Evolutionary conservation across 164 flowering plant genomes (phyloP).

Genomic region (Piper longum): DNA sequence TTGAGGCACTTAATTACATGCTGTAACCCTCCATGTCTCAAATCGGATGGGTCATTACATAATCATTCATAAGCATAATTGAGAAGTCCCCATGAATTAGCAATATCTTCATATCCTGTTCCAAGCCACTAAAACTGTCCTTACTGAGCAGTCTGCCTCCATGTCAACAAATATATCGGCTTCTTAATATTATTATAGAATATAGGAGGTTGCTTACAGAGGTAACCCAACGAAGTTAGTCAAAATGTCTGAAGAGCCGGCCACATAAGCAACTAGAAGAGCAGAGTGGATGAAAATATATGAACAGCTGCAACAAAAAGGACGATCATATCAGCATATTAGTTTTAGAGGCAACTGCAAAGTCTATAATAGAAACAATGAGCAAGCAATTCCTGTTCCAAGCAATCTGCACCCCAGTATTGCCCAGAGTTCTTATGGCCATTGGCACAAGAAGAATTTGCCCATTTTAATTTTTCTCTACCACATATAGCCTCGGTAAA

Average conservation of each 20-base stretch:
- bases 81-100: no score
- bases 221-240: constrained; percentile 72
- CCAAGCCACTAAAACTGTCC: no score
- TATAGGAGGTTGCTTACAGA: constrained; percentile 29
- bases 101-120: no score
- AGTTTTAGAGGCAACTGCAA: neutral
- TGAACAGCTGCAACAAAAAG: constrained; percentile 68
- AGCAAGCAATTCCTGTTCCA: constrained; percentile 7
- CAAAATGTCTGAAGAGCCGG: constrained; percentile 90
- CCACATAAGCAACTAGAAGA: constrained; percentile 85
- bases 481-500: neutral
- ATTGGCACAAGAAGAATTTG: constrained; percentile 20
- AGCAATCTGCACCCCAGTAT: constrained; percentile 23
- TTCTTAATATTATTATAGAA: no score
- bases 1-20: no score
- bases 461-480: neutral
- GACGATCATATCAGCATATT: neutral
- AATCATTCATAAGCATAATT: no score
- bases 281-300: constrained; percentile 88
- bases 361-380: neutral
- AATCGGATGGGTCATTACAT: no score
- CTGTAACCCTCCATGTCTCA: no score
- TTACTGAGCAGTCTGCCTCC: no score
- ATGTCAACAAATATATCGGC: no score
- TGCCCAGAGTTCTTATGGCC: constrained; percentile 28